Evolutionary conservation across 2,329 filamentous ascomycete genomes (phyloP).

Genomic region (Penicillium digitatum): DNA sequence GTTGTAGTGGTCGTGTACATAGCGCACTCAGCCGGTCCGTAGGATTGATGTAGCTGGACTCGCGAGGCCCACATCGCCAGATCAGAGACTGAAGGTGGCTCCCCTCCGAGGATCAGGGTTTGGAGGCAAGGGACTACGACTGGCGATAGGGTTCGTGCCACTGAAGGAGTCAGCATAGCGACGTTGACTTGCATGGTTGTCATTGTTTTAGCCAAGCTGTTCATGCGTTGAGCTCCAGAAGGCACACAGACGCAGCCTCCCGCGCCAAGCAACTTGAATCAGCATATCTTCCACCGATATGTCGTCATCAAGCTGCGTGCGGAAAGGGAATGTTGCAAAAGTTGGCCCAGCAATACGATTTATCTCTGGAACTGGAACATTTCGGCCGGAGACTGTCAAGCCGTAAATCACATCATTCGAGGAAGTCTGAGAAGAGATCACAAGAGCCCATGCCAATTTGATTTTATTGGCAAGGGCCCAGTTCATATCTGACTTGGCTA

Average conservation of each 20-base stretch:
- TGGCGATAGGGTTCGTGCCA: neutral
- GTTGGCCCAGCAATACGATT: slow-evolving; percentile 41
- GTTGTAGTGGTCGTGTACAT: slow-evolving; percentile 1
- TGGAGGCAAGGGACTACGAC: neutral
- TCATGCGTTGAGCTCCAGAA: slow-evolving; percentile 2
- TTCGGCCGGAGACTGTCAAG: slow-evolving; percentile 40
- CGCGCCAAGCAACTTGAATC: neutral
- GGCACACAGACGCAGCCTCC: slow-evolving; percentile 5
- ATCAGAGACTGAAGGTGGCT: slow-evolving; percentile 1
- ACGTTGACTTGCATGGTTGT: neutral
- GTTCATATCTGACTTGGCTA: neutral
- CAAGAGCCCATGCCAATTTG: slow-evolving; percentile 35
- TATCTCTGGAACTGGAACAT: slow-evolving; percentile 35
- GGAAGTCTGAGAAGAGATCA: slow-evolving; percentile 33
- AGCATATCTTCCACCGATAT: neutral
- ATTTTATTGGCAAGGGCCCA: slow-evolving; percentile 2
- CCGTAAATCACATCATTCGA: slow-evolving; percentile 41
- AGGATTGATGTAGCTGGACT: slow-evolving; percentile 1
- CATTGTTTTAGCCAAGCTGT: neutral
- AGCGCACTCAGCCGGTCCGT: slow-evolving; percentile 2
- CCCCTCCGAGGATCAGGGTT: slow-evolving; percentile 3
- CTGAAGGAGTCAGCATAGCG: slow-evolving; percentile 5
- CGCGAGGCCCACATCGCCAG: slow-evolving; percentile 1
- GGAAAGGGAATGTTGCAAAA: slow-evolving; percentile 39
- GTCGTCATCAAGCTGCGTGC: slow-evolving; percentile 22